Evolutionary conservation across 805 yeast species (phyloP).

Genomic region (Starmerella bombi): DNA sequence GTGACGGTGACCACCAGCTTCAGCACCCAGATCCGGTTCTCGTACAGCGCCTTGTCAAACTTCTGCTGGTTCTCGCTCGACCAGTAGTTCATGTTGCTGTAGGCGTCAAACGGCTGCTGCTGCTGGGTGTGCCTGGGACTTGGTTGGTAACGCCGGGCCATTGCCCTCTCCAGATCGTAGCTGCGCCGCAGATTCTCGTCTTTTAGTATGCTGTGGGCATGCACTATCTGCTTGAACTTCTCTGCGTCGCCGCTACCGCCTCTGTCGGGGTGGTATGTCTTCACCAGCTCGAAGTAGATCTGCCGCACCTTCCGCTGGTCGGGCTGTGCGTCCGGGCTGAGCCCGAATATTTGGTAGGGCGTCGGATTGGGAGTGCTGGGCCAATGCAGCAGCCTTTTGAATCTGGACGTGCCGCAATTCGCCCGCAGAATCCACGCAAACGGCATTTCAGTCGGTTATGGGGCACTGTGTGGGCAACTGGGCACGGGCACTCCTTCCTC

Average conservation of each 20-base stretch:
- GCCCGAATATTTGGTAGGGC: conserved; percentile 57
- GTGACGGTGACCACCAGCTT: conserved; percentile 33
- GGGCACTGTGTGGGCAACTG: too few relatives aligned
- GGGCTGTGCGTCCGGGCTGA: conserved; percentile 26
- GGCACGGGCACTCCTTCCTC: too few relatives aligned
- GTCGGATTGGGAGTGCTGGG: conserved; percentile 45
- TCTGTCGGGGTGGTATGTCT: conserved; percentile 70
- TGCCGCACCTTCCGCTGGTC: conserved; percentile 33
- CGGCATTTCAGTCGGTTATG: too few relatives aligned
- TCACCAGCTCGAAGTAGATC: conserved; percentile 49
- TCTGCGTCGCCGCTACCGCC: conserved; percentile 26
- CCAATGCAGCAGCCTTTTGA: conserved; percentile 34
- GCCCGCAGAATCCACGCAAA: too few relatives aligned
- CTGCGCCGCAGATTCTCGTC: too few relatives aligned
- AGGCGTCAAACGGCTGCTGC: conserved; percentile 7
- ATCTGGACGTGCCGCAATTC: too few relatives aligned
- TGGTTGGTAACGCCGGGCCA: neutral
- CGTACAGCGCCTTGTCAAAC: conserved; percentile 31
- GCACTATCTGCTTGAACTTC: conserved; percentile 42
- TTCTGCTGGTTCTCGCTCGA: conserved; percentile 25
- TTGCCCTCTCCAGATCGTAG: neutral
- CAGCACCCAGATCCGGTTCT: conserved; percentile 33
- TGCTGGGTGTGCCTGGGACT: neutral
- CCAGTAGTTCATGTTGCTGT: conserved; percentile 10
- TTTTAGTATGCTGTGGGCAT: conserved; percentile 46